A percentile compares a stretch with the other conserved stretches of the same genome.
These are phyloP conservation scores for Tylopilus subfusipes DNA, from an alignment of 768 basidiomycete species.

Conservation along the genomic window DNA sequence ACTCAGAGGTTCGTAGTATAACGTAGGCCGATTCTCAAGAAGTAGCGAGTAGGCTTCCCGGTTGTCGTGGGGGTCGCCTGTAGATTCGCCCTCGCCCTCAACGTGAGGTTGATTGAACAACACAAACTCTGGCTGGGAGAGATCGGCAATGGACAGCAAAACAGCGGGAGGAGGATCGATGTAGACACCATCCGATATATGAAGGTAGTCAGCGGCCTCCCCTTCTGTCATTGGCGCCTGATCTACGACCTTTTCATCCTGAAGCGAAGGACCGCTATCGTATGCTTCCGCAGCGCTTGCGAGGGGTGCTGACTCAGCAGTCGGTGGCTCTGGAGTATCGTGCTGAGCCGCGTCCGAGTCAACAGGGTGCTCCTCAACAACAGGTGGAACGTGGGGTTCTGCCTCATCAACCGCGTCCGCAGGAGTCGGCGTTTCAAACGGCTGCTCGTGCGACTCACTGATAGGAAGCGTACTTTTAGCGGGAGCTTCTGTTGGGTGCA, in stretches of 20 bases:
- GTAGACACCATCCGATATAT: slow-evolving; percentile 64
- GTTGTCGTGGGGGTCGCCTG: slow-evolving; percentile 9
- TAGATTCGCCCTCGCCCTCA: slow-evolving; percentile 23
- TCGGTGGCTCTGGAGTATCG: slow-evolving; percentile 6
- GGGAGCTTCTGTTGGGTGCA: slow-evolving; percentile 7
- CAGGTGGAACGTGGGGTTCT: not conserved
- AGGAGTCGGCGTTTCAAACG: slow-evolving; percentile 3
- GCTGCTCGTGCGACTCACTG: slow-evolving; percentile 23
- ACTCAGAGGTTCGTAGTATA: slow-evolving; percentile 75
- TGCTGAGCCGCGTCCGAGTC: slow-evolving; percentile 10
- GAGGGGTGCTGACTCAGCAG: slow-evolving; percentile 10
- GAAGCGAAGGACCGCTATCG: not conserved
- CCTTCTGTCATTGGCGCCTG: slow-evolving; percentile 8
- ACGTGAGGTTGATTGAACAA: slow-evolving; percentile 55
- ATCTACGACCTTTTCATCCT: slow-evolving; percentile 13
- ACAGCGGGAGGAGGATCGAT: slow-evolving; percentile 75
- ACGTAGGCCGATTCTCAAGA: slow-evolving; percentile 58
- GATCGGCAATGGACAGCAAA: slow-evolving; percentile 42
- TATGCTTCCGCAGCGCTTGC: slow-evolving; percentile 5
- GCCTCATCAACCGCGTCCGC: slow-evolving; percentile 3
- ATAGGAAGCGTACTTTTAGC: slow-evolving; percentile 2
- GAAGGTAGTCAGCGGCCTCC: slow-evolving; percentile 43
- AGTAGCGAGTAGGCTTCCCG: slow-evolving; percentile 40
- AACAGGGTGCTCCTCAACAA: slow-evolving; percentile 3
- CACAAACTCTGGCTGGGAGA: slow-evolving; percentile 41